Conservation (phyloP, 768 basidiomycete genomes). For the Pholiota molesta region DNA sequence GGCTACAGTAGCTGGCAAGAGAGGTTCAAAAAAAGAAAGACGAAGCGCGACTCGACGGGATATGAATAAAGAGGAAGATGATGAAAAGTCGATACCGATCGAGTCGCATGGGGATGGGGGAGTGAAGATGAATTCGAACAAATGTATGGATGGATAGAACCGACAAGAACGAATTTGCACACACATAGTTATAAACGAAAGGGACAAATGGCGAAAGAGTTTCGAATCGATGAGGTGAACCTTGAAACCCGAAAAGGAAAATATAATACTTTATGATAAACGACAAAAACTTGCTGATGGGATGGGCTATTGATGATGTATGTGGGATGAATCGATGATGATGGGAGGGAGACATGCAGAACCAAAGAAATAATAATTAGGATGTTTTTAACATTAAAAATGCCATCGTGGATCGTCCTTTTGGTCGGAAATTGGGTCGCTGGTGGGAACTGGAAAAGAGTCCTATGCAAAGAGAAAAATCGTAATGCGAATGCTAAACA, state of each 20-base stretch:
- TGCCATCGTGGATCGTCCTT: neutral
- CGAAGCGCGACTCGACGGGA: neutral
- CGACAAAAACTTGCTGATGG: slow-evolving; percentile 3
- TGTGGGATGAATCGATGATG: slow-evolving; percentile 11
- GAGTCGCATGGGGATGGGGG: neutral
- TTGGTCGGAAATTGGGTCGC: neutral
- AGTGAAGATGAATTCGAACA: neutral
- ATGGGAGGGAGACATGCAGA: slow-evolving; percentile 6
- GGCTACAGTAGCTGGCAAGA: slow-evolving; percentile 1
- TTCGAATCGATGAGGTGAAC: slow-evolving; percentile 7
- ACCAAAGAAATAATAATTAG: slow-evolving; percentile 10
- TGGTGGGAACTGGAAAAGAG: neutral
- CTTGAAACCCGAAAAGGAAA: slow-evolving; percentile 12
- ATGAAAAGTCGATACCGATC: neutral
- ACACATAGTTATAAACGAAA: neutral
- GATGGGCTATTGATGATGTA: slow-evolving; percentile 16
- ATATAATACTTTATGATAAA: slow-evolving; percentile 12
- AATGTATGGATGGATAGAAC: slow-evolving; percentile 1
- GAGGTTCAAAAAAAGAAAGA: neutral
- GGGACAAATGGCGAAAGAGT: slow-evolving; percentile 10
- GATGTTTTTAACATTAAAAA: slow-evolving; percentile 4
- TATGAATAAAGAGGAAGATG: neutral
- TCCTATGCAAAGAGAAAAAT: neutral
- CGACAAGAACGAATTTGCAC: neutral
- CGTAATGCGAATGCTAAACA: neutral